Percentiles rank a stretch among this genome's conserved stretches.
phyloP scores from a whole-genome alignment of 1,284 basidiomycete genomes.

The Ustilago trichophora region DNA sequence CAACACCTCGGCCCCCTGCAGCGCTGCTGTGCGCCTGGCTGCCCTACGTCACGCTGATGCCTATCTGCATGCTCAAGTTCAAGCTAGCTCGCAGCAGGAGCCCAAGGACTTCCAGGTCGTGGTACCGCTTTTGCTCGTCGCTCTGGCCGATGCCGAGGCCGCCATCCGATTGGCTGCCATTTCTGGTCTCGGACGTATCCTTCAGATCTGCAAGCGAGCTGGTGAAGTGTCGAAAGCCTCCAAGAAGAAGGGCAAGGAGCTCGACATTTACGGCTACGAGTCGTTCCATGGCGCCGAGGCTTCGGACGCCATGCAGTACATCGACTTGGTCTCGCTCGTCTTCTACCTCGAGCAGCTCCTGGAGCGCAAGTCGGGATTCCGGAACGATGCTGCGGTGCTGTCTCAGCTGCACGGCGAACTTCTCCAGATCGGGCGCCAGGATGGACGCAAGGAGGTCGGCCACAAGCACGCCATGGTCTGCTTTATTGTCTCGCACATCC shows the following conservation, averaged over 20 bases:
- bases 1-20: constrained; percentile 47
- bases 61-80: constrained; percentile 69
- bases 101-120: constrained; percentile 81
- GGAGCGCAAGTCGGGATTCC: constrained; percentile 67
- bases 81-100: constrained; percentile 10
- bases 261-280: constrained; percentile 81
- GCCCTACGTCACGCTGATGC: constrained; percentile 82
- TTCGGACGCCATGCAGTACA: constrained; percentile 75
- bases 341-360: constrained; percentile 74
- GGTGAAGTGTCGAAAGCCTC: constrained; percentile 52
- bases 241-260: constrained; percentile 56
- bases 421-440: constrained; percentile 70
- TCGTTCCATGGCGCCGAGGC: constrained; percentile 76
- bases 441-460: constrained; percentile 73
- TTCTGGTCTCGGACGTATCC: constrained; percentile 72
- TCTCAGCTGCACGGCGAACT: constrained; percentile 74
- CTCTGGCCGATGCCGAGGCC: constrained; percentile 72
- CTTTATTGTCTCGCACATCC: constrained; percentile 83
- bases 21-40: constrained; percentile 71
- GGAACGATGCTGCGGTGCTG: constrained; percentile 76
- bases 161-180: constrained; percentile 74
- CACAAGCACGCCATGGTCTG: constrained; percentile 80
- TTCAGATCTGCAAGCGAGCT: constrained; percentile 68
- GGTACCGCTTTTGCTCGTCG: constrained; percentile 79
- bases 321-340: constrained; percentile 77